A percentile compares a stretch with the other conserved stretches of the same genome.
These are phyloP conservation scores for Leccinum rimulosum DNA, from an alignment of 768 basidiomycete genomes.

Conservation along the genomic window DNA sequence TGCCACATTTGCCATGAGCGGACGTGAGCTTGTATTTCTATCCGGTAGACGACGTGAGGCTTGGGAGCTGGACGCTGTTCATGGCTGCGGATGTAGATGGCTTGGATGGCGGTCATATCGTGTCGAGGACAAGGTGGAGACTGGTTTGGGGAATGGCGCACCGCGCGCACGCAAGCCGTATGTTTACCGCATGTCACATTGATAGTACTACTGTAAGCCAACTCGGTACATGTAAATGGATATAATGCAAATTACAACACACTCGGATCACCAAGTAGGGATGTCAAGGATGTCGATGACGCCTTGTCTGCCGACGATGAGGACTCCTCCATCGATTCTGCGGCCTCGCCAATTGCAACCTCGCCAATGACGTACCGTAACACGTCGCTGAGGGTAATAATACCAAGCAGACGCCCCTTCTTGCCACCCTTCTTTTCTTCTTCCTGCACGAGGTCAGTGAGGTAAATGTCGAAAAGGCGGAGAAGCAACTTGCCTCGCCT, in stretches of 20 bases:
- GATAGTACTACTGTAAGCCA: not conserved
- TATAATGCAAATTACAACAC: not conserved
- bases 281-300: conserved; percentile 15
- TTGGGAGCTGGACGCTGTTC: conserved; percentile 71
- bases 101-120: conserved; percentile 72
- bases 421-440: conserved; percentile 78
- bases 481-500: conserved; percentile 59
- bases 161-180: not conserved
- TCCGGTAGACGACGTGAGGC: conserved; percentile 77
- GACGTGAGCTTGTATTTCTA: conserved; percentile 84
- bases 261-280: conserved; percentile 11
- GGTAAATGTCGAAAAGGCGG: not conserved
- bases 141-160: not conserved
- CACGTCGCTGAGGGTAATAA: conserved; percentile 89
- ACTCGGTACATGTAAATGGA: not conserved
- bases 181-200: conserved; percentile 12
- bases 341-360: conserved; percentile 47
- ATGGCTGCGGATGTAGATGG: conserved; percentile 64
- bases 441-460: conserved; percentile 46
- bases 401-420: conserved; percentile 79
- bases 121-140: conserved; percentile 5
- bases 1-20: conserved; percentile 93
- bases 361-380: conserved; percentile 78
- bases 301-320: conserved; percentile 11
- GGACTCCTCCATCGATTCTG: conserved; percentile 35